Base-by-base conservation (phyloP, 805 yeast genomes). In the Sugiyamaella valdiviana region DNA sequence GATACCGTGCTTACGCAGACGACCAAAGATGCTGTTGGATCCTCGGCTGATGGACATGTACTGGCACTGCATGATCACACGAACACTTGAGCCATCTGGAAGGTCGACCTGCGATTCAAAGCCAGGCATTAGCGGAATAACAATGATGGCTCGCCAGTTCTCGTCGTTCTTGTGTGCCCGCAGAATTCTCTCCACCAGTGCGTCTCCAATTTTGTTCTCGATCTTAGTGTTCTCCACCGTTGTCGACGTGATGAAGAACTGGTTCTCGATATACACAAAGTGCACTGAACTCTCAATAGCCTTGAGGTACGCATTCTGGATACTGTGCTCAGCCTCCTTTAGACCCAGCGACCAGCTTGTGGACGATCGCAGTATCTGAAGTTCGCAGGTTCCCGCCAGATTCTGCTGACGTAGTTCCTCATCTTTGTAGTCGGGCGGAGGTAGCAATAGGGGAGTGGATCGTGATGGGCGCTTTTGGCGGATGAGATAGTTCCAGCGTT, bases 101-200 rank as follows among this genome's bases (percentile, higher is more conserved):
- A 85, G 79, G 62, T 91, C 98, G 17, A 95, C 95, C 55, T 88
- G 85, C 22, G 95, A 82, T 39, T 57, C 62, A 64, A 95, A 93
- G 0, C 99, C 99, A 1, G 99, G 99, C 93, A 93, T 88, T 56
- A 93, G 72, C 2, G 99, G 99, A 53, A 93, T 88, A 9, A 93
- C 75, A 52, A 93, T 83, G 21, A 88, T 78, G 1, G 98, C 98
- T 53, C 82, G 82, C 99, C 99, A 93, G 9, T 71, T 65, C 46
- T 79, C 83, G 4, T 80, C 79, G 51, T 82, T 85, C 51, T 78
- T 76, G 61, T 86, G 85, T 0, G 99, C 99, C 42, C 89, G 75
- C 29, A 90, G 84, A 48, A 91, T 90, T 59, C 99, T 75, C 64
- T 93, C 98, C n/a, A 93, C 98, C 40, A 93, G 72, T 0, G 99